These are phyloP conservation scores for Tetradesmus lagerheimii DNA, from an alignment of 139 green algal species.

Conservation along the genomic window DNA sequence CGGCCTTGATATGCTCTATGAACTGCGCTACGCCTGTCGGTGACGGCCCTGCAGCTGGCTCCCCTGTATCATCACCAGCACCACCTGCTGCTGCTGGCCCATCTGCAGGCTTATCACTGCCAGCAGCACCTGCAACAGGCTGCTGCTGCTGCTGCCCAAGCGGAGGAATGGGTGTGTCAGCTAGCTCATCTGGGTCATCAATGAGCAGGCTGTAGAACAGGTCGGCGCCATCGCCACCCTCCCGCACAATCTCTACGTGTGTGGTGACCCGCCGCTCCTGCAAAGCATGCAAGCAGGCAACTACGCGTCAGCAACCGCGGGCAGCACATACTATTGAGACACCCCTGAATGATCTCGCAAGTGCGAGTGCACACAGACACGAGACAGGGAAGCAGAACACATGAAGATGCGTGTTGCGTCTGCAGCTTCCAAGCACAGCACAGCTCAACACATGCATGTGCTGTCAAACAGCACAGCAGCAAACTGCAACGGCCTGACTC, in stretches of 20 bases:
- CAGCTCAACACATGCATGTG: too few relatives aligned
- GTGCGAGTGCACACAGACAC: too few relatives aligned
- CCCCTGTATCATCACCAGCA: background rate
- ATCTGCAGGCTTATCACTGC: background rate
- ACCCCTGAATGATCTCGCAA: too few relatives aligned
- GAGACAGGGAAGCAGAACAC: background rate
- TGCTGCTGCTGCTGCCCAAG: constrained; percentile 39
- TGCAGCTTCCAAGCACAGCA: background rate
- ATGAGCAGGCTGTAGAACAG: constrained; percentile 80
- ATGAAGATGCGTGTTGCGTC: background rate
- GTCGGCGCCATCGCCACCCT: constrained; percentile 64
- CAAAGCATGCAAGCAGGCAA: background rate
- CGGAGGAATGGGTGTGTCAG: constrained; percentile 23
- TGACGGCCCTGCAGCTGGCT: background rate
- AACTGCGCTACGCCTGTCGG: constrained; percentile 65
- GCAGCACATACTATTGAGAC: too few relatives aligned
- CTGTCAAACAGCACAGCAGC: too few relatives aligned
- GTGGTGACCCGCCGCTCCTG: constrained; percentile 77
- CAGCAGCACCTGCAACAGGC: background rate
- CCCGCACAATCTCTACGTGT: constrained; percentile 70
- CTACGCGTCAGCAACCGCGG: background rate
- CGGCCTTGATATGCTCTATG: constrained; percentile 58
- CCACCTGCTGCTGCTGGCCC: background rate
- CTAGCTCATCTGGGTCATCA: constrained; percentile 72
- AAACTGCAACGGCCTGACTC: too few relatives aligned